Evolutionary conservation across 768 basidiomycete species (phyloP).

Genomic region (Ramaria rubella): DNA sequence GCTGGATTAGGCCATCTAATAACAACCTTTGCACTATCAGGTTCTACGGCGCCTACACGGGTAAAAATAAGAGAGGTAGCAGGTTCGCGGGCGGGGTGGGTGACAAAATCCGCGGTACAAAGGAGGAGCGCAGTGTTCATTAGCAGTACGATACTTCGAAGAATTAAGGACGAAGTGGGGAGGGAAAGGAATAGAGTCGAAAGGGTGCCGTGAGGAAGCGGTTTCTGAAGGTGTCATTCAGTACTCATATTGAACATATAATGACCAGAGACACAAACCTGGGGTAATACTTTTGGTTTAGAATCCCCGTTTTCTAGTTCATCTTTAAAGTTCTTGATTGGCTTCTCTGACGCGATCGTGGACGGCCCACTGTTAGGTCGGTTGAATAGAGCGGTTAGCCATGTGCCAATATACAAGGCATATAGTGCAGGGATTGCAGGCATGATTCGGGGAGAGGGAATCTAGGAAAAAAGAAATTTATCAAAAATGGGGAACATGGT

Average conservation of each 20-base stretch:
- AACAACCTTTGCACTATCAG: constrained; percentile 54
- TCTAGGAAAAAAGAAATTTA: constrained; percentile 21
- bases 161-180: not conserved
- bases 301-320: not conserved
- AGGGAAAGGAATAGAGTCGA: constrained; percentile 5
- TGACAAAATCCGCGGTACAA: constrained; percentile 41
- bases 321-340: not conserved
- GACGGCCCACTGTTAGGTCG: constrained; percentile 9
- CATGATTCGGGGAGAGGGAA: constrained; percentile 33
- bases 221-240: not conserved
- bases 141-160: constrained; percentile 15
- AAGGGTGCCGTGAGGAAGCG: not conserved
- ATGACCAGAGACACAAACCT: not conserved
- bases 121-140: constrained; percentile 36
- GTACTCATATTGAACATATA: not conserved
- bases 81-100: constrained; percentile 49
- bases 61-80: constrained; percentile 54
- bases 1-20: constrained; percentile 47
- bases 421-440: constrained; percentile 26
- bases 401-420: constrained; percentile 19
- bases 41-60: constrained; percentile 64
- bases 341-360: constrained; percentile 9
- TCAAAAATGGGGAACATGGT: not conserved
- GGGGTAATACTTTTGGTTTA: not conserved
- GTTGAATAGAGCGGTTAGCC: constrained; percentile 10